Evolutionary conservation across 805 yeast genomes (phyloP).

Genomic region (Kazachstania taianensis): DNA sequence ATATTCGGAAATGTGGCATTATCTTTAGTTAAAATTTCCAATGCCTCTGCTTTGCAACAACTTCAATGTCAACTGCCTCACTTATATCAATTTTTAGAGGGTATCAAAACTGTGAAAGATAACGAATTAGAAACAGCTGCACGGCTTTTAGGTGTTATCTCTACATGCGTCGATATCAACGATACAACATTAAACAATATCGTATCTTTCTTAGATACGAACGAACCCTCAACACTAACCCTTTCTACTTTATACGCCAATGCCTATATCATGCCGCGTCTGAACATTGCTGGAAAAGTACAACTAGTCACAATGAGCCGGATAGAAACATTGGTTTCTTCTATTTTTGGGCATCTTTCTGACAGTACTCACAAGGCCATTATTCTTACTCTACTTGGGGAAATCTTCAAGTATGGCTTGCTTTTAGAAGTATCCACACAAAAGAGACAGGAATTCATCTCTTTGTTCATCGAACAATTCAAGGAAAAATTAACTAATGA

Average conservation of each 20-base stretch:
- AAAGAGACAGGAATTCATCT: slow-evolving; percentile 16
- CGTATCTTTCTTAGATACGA: slow-evolving; percentile 1
- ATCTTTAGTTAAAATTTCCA: slow-evolving; percentile 18
- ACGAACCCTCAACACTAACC: slow-evolving; percentile 1
- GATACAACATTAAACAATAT: slow-evolving; percentile 6
- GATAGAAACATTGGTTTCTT: slow-evolving; percentile 2
- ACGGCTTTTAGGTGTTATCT: slow-evolving; percentile 39
- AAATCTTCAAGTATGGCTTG: slow-evolving; percentile 33
- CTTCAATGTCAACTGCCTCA: slow-evolving; percentile 12
- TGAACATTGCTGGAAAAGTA: slow-evolving; percentile 7
- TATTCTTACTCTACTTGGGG: slow-evolving; percentile 16
- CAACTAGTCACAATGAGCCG: background rate
- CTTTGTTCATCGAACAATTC: slow-evolving; percentile 23
- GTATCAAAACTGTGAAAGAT: slow-evolving; percentile 13
- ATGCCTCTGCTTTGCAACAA: slow-evolving; percentile 1
- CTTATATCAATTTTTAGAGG: slow-evolving; percentile 19
- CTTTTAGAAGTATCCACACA: slow-evolving; percentile 13
- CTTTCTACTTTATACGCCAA: slow-evolving; percentile 6
- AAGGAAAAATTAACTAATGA: slow-evolving; percentile 40
- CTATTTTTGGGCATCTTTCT: background rate
- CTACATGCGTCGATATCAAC: background rate
- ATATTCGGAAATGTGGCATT: slow-evolving; percentile 31
- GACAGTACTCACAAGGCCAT: slow-evolving; percentile 3
- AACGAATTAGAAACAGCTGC: slow-evolving; percentile 31
- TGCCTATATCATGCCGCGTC: slow-evolving; percentile 19